Percentiles rank a stretch among this genome's conserved stretches.
These are phyloP conservation scores for Saprolegnia parasitica DNA, from an alignment of 352 stramenopile species.

Conservation along the genomic window DNA sequence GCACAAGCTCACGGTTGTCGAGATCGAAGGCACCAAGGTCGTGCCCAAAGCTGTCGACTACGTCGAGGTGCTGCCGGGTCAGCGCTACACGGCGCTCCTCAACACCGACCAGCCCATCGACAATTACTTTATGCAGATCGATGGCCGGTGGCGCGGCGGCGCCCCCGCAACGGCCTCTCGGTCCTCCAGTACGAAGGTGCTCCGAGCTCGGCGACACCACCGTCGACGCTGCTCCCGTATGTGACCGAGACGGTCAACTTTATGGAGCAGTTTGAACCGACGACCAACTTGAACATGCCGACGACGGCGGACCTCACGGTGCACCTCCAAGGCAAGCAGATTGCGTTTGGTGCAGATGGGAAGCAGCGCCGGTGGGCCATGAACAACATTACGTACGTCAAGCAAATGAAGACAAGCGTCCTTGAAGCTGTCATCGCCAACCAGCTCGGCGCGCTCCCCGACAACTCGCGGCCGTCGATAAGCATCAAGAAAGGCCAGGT, in stretches of 20 bases:
- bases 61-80: slow-evolving; percentile 32
- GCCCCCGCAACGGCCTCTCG: slow-evolving; percentile 31
- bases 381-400: slow-evolving; percentile 30
- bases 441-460: neutral
- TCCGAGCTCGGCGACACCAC: slow-evolving; percentile 19
- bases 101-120: slow-evolving; percentile 32
- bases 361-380: slow-evolving; percentile 31
- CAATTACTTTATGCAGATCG: slow-evolving; percentile 31
- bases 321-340: slow-evolving; percentile 22
- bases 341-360: slow-evolving; percentile 19
- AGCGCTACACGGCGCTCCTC: slow-evolving; percentile 33
- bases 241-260: slow-evolving; percentile 28
- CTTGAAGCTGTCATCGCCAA: slow-evolving; percentile 17
- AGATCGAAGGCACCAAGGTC: slow-evolving; percentile 37
- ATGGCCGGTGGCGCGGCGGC: neutral
- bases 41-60: slow-evolving; percentile 30
- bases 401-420: slow-evolving; percentile 26
- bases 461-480: slow-evolving; percentile 2
- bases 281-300: neutral
- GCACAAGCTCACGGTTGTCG: slow-evolving; percentile 36
- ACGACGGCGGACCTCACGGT: slow-evolving; percentile 22
- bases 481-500: slow-evolving; percentile 27
- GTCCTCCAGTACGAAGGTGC: slow-evolving; percentile 24
- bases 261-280: slow-evolving; percentile 26
- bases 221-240: slow-evolving; percentile 22